Evolutionary conservation across 495 filamentous ascomycete genomes (phyloP).

Genomic region (Aspergillus cavernicola): DNA sequence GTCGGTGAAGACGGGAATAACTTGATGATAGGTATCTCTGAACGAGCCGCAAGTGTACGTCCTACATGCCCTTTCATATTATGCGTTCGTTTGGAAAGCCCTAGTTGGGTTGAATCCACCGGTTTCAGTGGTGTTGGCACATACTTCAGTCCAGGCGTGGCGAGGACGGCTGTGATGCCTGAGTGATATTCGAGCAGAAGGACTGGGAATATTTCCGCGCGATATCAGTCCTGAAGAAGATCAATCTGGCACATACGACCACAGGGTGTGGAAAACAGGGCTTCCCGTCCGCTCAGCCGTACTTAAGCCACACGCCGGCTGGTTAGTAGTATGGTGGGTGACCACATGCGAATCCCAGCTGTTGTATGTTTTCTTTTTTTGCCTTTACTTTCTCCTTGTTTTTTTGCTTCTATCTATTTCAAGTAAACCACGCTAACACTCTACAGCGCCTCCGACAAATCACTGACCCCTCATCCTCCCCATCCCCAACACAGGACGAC

Average conservation of each 20-base stretch:
- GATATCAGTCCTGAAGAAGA: neutral
- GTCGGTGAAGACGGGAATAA: conserved; percentile 73
- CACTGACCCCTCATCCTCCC: conserved; percentile 41
- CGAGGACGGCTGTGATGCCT: neutral
- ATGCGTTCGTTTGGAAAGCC: neutral
- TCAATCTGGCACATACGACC: conserved; percentile 39
- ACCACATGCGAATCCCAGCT: conserved; percentile 49
- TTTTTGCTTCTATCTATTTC: neutral
- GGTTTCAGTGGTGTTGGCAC: neutral
- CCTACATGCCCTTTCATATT: conserved; percentile 3
- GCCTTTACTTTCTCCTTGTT: conserved; percentile 28
- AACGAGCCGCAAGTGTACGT: conserved; percentile 73
- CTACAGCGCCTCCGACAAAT: conserved; percentile 63
- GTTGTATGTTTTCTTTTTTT: conserved; percentile 43
- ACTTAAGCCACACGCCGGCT: conserved; percentile 49
- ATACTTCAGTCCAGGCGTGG: neutral
- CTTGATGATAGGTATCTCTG: conserved; percentile 76
- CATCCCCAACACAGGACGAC: conserved; percentile 54
- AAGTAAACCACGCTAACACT: conserved; percentile 16
- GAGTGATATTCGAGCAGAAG: neutral
- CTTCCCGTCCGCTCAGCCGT: conserved; percentile 50
- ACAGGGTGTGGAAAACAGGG: conserved; percentile 50
- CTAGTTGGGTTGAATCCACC: neutral
- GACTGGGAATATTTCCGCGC: neutral
- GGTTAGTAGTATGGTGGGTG: conserved; percentile 51